A percentile compares a stretch with the other conserved stretches of the same genome.
Evolutionary conservation across 1,284 basidiomycete species (phyloP).

Genomic region (Inonotus obliquus): DNA sequence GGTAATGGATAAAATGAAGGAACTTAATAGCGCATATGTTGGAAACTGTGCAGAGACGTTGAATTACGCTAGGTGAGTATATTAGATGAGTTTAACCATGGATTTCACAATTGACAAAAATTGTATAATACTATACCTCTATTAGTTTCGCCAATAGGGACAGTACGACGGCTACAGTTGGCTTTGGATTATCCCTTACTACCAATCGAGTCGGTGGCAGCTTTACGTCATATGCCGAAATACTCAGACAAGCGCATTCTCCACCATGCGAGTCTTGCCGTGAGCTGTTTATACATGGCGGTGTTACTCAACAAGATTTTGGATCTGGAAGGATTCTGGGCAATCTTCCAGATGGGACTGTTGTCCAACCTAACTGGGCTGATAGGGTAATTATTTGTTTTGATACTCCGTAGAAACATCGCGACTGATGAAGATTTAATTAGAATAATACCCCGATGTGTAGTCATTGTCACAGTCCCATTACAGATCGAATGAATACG

Average conservation of each 20-base stretch:
- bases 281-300: not conserved
- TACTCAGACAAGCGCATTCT: not conserved
- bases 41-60: not conserved
- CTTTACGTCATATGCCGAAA: not conserved
- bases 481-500: not conserved
- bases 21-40: not conserved
- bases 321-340: not conserved
- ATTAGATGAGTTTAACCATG: not conserved
- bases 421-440: not conserved
- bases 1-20: not conserved
- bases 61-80: not conserved
- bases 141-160: not conserved
- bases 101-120: not conserved
- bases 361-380: not conserved
- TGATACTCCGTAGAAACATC: not conserved
- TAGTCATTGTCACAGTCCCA: not conserved
- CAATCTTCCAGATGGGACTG: not conserved
- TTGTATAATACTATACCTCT: not conserved
- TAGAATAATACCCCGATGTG: not conserved
- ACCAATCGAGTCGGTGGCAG: not conserved
- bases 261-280: not conserved
- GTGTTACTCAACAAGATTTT: not conserved
- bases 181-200: not conserved
- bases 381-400: not conserved
- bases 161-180: not conserved